Conservation (phyloP, 1,284 basidiomycete species). For the Kwoniella shivajii region DNA sequence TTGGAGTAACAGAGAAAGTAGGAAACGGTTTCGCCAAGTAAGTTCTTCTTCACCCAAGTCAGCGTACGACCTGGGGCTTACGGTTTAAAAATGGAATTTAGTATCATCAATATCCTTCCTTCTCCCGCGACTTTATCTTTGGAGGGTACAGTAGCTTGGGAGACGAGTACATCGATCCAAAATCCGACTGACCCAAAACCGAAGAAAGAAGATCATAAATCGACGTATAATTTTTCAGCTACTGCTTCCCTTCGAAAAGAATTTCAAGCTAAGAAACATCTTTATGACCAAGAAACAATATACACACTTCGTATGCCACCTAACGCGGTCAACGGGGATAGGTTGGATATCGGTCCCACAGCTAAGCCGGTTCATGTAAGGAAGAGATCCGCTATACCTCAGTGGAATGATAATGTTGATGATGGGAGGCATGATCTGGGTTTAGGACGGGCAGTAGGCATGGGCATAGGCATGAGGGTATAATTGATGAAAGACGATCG, state of each 20-base stretch:
- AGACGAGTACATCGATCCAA: constrained; percentile 2
- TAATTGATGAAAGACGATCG: not conserved
- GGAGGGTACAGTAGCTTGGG: constrained; percentile 8
- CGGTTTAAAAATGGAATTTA: not conserved
- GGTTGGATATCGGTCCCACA: constrained; percentile 12
- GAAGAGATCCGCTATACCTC: constrained; percentile 16
- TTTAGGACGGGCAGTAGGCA: constrained; percentile 1
- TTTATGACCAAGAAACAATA: constrained; percentile 18
- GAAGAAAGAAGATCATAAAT: not conserved
- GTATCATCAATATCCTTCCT: constrained; percentile 10
- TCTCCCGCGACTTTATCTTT: constrained; percentile 1
- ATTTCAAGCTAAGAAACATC: not conserved
- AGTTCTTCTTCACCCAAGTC: not conserved
- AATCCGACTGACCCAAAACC: not conserved
- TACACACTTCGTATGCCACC: constrained; percentile 17
- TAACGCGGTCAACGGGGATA: not conserved
- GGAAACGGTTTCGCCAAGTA: constrained; percentile 5
- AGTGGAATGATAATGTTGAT: constrained; percentile 3
- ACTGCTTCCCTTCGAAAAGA: constrained; percentile 7
- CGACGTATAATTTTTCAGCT: constrained; percentile 7
- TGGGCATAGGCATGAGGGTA: constrained; percentile 7
- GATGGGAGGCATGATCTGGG: constrained; percentile 8
- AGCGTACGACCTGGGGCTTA: not conserved
- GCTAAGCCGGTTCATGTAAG: constrained; percentile 11
- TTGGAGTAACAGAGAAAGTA: constrained; percentile 12